Base-by-base conservation (phyloP, 73 alveolate genomes). In the Tetrahymena thermophila region DNA sequence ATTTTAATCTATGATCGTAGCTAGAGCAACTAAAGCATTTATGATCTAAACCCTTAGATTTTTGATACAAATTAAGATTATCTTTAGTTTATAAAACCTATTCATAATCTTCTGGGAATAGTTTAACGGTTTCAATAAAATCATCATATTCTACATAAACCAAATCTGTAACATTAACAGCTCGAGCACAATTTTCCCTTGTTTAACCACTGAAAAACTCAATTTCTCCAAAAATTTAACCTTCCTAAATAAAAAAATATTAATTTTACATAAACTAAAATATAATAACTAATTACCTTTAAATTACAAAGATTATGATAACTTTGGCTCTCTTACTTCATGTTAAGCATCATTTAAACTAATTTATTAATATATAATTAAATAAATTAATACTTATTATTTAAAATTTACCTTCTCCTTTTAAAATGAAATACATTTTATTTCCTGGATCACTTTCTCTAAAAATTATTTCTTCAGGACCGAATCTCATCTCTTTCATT, bases 391-490 rank as follows among this genome's bases (percentile, higher is more conserved):
- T 14, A 14, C 85, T 28, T 19, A 71, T 8, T 71, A 25, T 56
- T 23, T 23, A 56, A 23, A 71, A 23, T 5, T 71, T 71, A 71
- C 89, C 89, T 71, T 71, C 89, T 17, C 89, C 89, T 71, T 71
- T 71, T 17, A 71, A 71, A 71, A 71, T 71, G 11, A 71, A 71
- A 25, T 71, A 71, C 40, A 71, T 71, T 31, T 71, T 71, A 71
- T 71, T 71, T 71, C 89, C 89, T 25, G 89, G 89, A n/a, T 71
- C 89, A 93, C 96, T 85, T 94, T 95, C 94, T 43, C 93, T 50
- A 93, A 94, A 94, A 3, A 96, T 56, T 40, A 56, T 94, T 58
- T 94, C 97, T 50, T 95, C 97, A 21, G 97, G 97, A 21, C 97
- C 97, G 35, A 85, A 85, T 34, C 93, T 95, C 85, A 56, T 43